Conservation (phyloP, 2,329 filamentous ascomycete genomes). For the Orbilia ellipsospora region DNA sequence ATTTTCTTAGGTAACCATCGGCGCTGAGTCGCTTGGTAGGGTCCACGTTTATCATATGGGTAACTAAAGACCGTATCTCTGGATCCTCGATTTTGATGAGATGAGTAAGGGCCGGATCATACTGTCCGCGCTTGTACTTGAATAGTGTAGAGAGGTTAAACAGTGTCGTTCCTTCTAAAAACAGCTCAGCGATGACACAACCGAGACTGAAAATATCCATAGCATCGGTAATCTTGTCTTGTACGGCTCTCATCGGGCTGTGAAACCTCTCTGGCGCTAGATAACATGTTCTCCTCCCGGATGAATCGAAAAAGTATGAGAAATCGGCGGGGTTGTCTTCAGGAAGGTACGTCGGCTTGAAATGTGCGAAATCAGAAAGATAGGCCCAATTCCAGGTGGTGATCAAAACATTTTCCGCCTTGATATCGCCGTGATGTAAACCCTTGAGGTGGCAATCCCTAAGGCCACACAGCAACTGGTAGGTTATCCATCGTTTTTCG, state of each 20-base stretch:
- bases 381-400: conserved; percentile 99
- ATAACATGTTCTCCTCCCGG: conserved; percentile 90
- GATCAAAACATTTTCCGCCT: conserved; percentile 95
- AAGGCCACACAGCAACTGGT: conserved; percentile 90
- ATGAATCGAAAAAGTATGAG: conserved; percentile 96
- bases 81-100: conserved; percentile 87
- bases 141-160: conserved; percentile 97
- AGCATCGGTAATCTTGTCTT: conserved; percentile 80
- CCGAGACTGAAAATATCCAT: conserved; percentile 99
- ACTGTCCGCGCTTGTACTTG: conserved; percentile 91
- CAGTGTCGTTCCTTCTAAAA: conserved; percentile 87
- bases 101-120: conserved; percentile 83
- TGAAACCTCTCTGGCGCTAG: conserved; percentile 93
- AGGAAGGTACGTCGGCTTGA: conserved; percentile 91
- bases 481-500: conserved; percentile 98
- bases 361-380: conserved; percentile 93
- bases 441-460: conserved; percentile 90
- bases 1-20: conserved; percentile 92
- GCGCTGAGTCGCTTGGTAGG: conserved; percentile 92
- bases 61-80: conserved; percentile 80
- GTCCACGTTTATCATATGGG: conserved; percentile 95
- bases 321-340: conserved; percentile 98
- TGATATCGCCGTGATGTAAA: conserved; percentile 97
- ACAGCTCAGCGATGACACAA: conserved; percentile 95
- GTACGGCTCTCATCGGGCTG: conserved; percentile 71